Evolutionary conservation across 306 rosid species (phyloP), one percentile per base, ranked within the genome.

Genomic region (Rosa persica): DNA sequence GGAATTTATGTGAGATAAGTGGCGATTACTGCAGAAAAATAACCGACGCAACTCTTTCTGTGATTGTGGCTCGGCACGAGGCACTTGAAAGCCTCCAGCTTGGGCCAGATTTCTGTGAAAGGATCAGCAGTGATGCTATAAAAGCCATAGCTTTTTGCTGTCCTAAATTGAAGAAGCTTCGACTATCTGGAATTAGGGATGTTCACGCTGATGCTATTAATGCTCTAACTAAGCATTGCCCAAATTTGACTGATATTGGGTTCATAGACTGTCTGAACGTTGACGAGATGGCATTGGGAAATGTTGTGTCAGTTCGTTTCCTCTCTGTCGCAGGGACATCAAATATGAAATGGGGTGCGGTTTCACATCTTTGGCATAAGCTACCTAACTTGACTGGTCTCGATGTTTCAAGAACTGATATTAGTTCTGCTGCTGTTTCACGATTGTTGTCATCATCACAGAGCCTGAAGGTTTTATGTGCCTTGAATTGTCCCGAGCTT

Each of bases 21-120:
- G 99, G 97, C 3, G 99, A 96, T 68, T 90, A 93, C 83, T 96
- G 99, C 83, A 90, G 99, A 84, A 96, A 96, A 87, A 89, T 96
- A 78, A 85, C 93, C 23, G 99, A 96, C 87, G 99, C 99, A 15
- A 90, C 99, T n/a, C 98, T 96, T 81, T 88, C 99, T 1, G 93
- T 92, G 67, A 89, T 96, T 79, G 96, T 86, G 71, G 99, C 99
- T 39, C 91, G 99, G 70, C 99, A 96, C 5, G 97, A 96, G 88
- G 86, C 84, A 76, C 99, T 96, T 77, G 96, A 96, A 86, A 90
- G 97, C 81, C 96, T 96, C 80, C 97, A 89, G 87, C 99, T 96
- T 82, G 99, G 98, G 79, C 98, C 99, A 10, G 99, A 96, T 90
- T 96, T 93, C 86, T 96, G 99, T 77, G 99, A 96, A 79, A 93